Evolutionary conservation across 2,329 filamentous ascomycete species (phyloP), one percentile per base, ranked within the genome.

Genomic region (Chalara sp.): DNA sequence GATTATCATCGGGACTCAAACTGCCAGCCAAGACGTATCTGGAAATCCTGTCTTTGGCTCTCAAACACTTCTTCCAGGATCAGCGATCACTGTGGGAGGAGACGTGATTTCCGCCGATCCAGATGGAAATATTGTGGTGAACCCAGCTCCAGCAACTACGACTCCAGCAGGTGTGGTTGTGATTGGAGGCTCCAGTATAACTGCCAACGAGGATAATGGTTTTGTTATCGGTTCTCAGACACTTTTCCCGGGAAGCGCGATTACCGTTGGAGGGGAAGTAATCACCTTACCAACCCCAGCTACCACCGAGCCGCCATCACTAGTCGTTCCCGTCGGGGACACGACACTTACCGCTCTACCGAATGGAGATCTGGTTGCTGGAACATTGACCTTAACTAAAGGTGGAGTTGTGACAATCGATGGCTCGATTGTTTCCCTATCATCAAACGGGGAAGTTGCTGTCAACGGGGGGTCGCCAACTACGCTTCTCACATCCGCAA

Each of bases 41-140:
- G 59, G 58, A 2, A 51, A 21, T 21, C 21, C 21, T 51, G 33
- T 40, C 6, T 51, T 51, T 5, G 56, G 56, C 8, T 21, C 41
- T 5, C 57, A 59, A 33, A 59, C 58, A 2, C 31, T 57, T 1
- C 48, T 45, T 7, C 50, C 53, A 1, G 53, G 55, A 5, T 46
- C 48, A 0, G 53, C 53, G 4, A 53, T 59, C 5, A 61, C 57
- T 1, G 35, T 46, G 5, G 48, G 47, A 4, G 55, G 57, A 32
- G 47, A 49, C 8, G 57, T 53, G 4, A 51, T 63, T 5, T 53
- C 58, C 4, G 53, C 62, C 32, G 62, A 63, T 35, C 47, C 47
- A 6, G 52, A 21, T 21, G 21, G 21, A 21, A 21, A 44, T 6
- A 54, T 48, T 3, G 47, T 28, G 33, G 35, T 13, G 12, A 21